These are phyloP conservation scores for Oenanthe sinensis DNA, from an alignment of 129 eudicot genomes.

Conservation along the genomic window DNA sequence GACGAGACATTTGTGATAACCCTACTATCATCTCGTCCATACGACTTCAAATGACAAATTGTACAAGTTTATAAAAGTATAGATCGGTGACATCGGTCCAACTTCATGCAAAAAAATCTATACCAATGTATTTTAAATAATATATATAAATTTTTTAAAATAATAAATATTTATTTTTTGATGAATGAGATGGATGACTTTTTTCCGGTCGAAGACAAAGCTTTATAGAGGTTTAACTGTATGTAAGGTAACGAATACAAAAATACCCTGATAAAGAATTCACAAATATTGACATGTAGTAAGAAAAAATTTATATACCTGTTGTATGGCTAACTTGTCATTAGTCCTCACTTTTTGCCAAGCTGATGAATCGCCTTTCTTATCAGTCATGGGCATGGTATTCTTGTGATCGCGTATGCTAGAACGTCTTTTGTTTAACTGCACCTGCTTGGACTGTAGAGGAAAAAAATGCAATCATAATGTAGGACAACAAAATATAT, in stretches of 20 bases:
- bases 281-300: neutral
- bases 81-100: too few species aligned
- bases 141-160: too few species aligned
- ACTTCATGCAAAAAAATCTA: too few species aligned
- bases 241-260: neutral
- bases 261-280: neutral
- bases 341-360: slow-evolving; percentile 21
- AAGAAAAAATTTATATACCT: slow-evolving; percentile 19
- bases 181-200: too few species aligned
- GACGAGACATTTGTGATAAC: neutral
- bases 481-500: neutral
- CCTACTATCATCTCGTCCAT: too few species aligned
- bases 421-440: neutral
- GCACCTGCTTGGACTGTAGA: neutral
- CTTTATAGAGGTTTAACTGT: neutral
- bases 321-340: slow-evolving; percentile 15
- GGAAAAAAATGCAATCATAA: neutral
- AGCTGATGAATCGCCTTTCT: slow-evolving; percentile 19
- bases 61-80: too few species aligned
- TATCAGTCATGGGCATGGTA: slow-evolving; percentile 25
- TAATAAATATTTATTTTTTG: too few species aligned
- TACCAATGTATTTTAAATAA: neutral
- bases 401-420: neutral
- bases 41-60: too few species aligned
- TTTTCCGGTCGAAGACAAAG: too few species aligned